phyloP scores from a whole-genome alignment of 345 rosid genomes.

The Lepidium africanum region DNA sequence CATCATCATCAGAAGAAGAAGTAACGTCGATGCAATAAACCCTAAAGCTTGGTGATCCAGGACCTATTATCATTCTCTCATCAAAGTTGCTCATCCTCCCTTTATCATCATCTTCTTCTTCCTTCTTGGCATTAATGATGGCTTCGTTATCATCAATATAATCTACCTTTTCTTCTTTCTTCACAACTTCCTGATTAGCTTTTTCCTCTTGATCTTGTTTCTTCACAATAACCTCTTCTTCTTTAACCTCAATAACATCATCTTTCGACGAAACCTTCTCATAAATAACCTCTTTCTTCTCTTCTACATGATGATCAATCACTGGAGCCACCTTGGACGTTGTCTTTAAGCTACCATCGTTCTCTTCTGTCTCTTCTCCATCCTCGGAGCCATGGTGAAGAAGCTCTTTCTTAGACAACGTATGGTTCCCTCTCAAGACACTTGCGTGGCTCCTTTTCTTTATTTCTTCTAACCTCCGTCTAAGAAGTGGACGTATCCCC shows the following conservation, averaged over 20 bases:
- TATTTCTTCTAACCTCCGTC: conserved; percentile 31
- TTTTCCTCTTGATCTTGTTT: conserved; percentile 8
- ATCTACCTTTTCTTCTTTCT: background rate
- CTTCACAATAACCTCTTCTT: conserved; percentile 10
- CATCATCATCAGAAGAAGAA: conserved; percentile 7
- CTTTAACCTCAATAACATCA: conserved; percentile 2
- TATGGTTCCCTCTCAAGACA: conserved; percentile 25
- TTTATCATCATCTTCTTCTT: background rate
- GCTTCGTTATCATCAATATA: background rate
- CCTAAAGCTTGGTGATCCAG: conserved; percentile 42
- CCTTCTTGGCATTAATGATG: background rate
- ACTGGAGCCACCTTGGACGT: conserved; percentile 29
- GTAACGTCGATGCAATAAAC: conserved; percentile 33
- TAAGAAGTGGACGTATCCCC: conserved; percentile 26
- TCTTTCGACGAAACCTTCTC: background rate
- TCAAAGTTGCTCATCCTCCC: conserved; percentile 10
- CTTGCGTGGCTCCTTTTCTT: conserved; percentile 26
- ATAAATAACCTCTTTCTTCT: conserved; percentile 22
- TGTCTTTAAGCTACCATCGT: conserved; percentile 6
- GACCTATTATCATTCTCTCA: conserved; percentile 18
- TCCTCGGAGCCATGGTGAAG: conserved; percentile 12
- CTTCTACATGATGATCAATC: conserved; percentile 16
- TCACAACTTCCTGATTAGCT: background rate
- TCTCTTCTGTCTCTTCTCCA: conserved; percentile 15
- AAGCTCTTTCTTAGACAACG: conserved; percentile 30